Evolutionary conservation across 768 basidiomycete species (phyloP).

Genomic region (Termitomyces sp.): DNA sequence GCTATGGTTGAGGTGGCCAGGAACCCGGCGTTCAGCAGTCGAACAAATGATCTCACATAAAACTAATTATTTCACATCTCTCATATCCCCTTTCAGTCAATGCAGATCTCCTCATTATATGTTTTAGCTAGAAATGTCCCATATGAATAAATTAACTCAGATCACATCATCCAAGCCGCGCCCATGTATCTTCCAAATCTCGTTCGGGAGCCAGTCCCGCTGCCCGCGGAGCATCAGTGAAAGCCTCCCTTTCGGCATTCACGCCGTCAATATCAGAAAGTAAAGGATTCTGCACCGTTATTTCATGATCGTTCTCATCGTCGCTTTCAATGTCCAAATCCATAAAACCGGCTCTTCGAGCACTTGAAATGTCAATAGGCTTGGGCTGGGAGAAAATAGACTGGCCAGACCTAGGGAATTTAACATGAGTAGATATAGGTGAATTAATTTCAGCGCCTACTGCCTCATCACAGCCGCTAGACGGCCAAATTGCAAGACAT

Average conservation of each 20-base stretch:
- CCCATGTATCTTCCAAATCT: conserved; percentile 70
- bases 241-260: conserved; percentile 23
- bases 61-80: conserved; percentile 1
- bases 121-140: conserved; percentile 6
- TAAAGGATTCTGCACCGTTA: conserved; percentile 54
- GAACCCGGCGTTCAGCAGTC: conserved; percentile 3
- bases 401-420: conserved; percentile 64
- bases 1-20: conserved; percentile 4
- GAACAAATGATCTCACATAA: conserved; percentile 9
- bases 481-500: conserved; percentile 88
- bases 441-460: conserved; percentile 41
- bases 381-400: conserved; percentile 85
- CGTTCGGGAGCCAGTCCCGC: conserved; percentile 49
- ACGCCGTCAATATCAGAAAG: conserved; percentile 49
- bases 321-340: conserved; percentile 72
- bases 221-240: conserved; percentile 58
- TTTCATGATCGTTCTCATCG: conserved; percentile 55
- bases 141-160: conserved; percentile 4
- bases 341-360: conserved; percentile 62
- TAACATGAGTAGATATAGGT: not conserved
- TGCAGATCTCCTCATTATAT: conserved; percentile 1
- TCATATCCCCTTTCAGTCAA: conserved; percentile 5
- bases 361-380: conserved; percentile 76
- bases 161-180: conserved; percentile 45
- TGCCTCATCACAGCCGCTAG: conserved; percentile 92